Evolutionary conservation across 257 asterid genomes (phyloP).

Genomic region (Anisodus acutangulus): DNA sequence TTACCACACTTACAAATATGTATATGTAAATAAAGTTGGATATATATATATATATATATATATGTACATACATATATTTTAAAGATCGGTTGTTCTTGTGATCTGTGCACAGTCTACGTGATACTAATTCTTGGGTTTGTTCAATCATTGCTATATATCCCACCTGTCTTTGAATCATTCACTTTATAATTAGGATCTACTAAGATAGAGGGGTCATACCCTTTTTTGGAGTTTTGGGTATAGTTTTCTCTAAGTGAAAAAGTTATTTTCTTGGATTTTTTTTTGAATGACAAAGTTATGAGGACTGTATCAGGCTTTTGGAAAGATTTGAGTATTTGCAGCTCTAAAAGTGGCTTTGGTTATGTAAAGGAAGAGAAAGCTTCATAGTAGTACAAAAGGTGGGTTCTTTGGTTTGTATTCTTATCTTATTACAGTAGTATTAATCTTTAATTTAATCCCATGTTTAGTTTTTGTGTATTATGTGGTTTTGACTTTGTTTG

Average conservation of each 20-base stretch:
- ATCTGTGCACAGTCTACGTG: conserved; percentile 54
- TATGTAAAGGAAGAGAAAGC: conserved; percentile 38
- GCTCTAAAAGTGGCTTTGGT: conserved; percentile 43
- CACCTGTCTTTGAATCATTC: conserved; percentile 47
- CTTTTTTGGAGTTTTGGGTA: conserved; percentile 38
- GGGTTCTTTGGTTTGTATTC: conserved; percentile 32
- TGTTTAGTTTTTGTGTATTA: neutral
- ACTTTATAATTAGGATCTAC: conserved; percentile 63
- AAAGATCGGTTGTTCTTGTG: conserved; percentile 45
- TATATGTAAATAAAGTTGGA: neutral
- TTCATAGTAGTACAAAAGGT: conserved; percentile 43
- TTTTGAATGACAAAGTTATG: conserved; percentile 51
- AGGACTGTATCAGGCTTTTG: conserved; percentile 50
- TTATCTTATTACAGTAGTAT: conserved; percentile 13
- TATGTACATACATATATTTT: neutral
- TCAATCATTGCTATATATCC: conserved; percentile 40
- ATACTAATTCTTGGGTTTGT: conserved; percentile 46
- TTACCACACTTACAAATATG: neutral
- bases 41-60: neutral
- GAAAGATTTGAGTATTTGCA: conserved; percentile 43
- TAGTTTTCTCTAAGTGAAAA: conserved; percentile 26
- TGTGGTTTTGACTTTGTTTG: conserved; percentile 23
- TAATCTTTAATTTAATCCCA: neutral
- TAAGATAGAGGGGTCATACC: conserved; percentile 34
- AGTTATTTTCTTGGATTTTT: conserved; percentile 35